phyloP scores from a whole-genome alignment of 768 basidiomycete species.

The Rhizopogon salebrosus region DNA sequence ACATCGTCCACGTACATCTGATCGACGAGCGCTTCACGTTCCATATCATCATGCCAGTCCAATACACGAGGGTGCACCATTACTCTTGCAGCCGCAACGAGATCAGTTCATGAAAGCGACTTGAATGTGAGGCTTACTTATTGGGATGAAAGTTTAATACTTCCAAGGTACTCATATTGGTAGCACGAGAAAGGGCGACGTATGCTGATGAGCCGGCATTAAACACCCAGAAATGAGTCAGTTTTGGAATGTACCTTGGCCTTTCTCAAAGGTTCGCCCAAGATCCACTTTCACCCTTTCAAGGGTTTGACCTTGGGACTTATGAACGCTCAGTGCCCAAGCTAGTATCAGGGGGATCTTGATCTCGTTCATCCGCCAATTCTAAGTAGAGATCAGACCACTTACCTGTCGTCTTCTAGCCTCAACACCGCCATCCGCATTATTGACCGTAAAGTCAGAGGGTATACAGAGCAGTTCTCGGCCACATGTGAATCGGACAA shows the following conservation, averaged over 20 bases:
- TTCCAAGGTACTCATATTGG: slow-evolving; percentile 57
- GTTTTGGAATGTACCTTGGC: slow-evolving; percentile 48
- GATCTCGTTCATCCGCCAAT: slow-evolving; percentile 18
- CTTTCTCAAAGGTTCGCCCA: slow-evolving; percentile 69
- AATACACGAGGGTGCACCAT: slow-evolving; percentile 60
- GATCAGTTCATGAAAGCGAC: no score
- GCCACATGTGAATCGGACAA: slow-evolving; percentile 54
- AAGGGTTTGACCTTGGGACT: slow-evolving; percentile 87
- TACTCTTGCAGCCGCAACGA: slow-evolving; percentile 36
- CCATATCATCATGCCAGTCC: slow-evolving; percentile 43
- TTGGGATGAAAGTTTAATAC: slow-evolving; percentile 56
- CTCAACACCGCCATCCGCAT: slow-evolving; percentile 52
- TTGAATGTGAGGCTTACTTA: slow-evolving; percentile 38
- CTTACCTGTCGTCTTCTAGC: slow-evolving; percentile 55
- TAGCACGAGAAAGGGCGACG: slow-evolving; percentile 71
- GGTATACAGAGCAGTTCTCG: slow-evolving; percentile 44
- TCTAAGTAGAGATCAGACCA: slow-evolving; percentile 44
- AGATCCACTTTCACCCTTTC: slow-evolving; percentile 81
- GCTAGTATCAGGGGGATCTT: slow-evolving; percentile 67
- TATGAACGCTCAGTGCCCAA: slow-evolving; percentile 86
- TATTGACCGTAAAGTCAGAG: slow-evolving; percentile 58
- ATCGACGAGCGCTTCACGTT: slow-evolving; percentile 9
- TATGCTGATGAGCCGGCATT: slow-evolving; percentile 39
- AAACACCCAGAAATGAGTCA: background rate
- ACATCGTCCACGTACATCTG: slow-evolving; percentile 13